Evolutionary conservation across 2,329 filamentous ascomycete species (phyloP).

Genomic region (Aureobasidium sp.): DNA sequence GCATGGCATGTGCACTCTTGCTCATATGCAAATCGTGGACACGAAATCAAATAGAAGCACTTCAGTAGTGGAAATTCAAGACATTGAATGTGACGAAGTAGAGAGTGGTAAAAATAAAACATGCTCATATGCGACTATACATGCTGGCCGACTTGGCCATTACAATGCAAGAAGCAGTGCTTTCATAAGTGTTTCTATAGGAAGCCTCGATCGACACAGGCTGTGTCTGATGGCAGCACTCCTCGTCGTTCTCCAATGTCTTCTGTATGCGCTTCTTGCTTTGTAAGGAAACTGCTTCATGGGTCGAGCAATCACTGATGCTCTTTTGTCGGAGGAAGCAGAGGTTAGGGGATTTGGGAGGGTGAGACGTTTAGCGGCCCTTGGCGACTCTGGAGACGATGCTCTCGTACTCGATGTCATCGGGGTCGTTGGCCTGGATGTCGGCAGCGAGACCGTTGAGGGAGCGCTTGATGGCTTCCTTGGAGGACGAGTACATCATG

Average conservation of each 20-base stretch:
- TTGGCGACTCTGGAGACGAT: conserved; percentile 49
- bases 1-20: neutral
- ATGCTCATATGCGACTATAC: conserved; percentile 11
- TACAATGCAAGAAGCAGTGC: conserved; percentile 11
- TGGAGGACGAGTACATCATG: conserved; percentile 87
- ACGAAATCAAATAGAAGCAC: neutral
- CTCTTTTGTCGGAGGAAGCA: neutral
- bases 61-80: neutral
- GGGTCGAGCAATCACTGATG: neutral
- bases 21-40: neutral
- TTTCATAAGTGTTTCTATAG: conserved; percentile 11
- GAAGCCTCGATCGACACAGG: conserved; percentile 5
- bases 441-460: conserved; percentile 67
- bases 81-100: neutral
- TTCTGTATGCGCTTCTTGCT: conserved; percentile 4
- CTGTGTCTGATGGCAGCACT: neutral
- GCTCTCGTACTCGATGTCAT: conserved; percentile 71
- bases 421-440: conserved; percentile 74
- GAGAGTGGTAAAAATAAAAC: neutral
- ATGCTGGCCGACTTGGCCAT: neutral
- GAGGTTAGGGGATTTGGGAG: neutral
- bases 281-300: neutral
- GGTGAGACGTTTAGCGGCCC: conserved; percentile 28
- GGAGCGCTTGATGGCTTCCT: conserved; percentile 73
- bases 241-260: conserved; percentile 1